These are phyloP conservation scores for Trichothecium roseum DNA, from an alignment of 2,329 filamentous ascomycete species.

Conservation along the genomic window DNA sequence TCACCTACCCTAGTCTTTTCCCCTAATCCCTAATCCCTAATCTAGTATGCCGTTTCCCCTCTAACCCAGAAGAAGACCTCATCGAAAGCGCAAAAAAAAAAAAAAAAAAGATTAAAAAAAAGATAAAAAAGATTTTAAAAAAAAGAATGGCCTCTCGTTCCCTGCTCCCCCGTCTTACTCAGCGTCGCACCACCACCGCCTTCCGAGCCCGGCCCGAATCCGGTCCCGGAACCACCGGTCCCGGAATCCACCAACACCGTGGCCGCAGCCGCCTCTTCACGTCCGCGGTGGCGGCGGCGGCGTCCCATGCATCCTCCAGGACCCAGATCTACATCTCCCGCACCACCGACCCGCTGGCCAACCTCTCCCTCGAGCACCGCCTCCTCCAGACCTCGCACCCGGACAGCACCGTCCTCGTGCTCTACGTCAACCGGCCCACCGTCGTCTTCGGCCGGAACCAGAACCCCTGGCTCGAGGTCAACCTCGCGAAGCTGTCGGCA, in stretches of 20 bases:
- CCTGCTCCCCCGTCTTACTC: no score
- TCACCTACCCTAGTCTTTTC: no score
- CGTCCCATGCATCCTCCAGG: conserved; percentile 31
- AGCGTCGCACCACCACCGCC: no score
- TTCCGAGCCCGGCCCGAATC: background rate
- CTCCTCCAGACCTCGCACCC: conserved; percentile 65
- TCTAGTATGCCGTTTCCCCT: no score
- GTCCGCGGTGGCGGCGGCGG: conserved; percentile 21
- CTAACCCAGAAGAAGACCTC: no score
- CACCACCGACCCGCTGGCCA: conserved; percentile 68
- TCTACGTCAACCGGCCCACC: conserved; percentile 81
- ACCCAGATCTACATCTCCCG: conserved; percentile 62
- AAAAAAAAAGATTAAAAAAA: no score
- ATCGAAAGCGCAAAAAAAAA: no score
- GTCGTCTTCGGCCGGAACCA: conserved; percentile 93
- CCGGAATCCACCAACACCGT: no score
- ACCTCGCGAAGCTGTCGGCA: conserved; percentile 49
- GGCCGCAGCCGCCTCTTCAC: conserved; percentile 18
- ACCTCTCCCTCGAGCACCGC: conserved; percentile 89
- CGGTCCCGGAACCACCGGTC: conserved; percentile 1
- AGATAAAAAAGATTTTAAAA: no score
- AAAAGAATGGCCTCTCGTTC: no score
- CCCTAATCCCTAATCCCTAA: no score
- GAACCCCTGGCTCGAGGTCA: conserved; percentile 92
- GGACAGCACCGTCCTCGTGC: conserved; percentile 68